Evolutionary conservation across 371 early-diverging fungal species (phyloP).

Genomic region (Neoconidiobolus thromboides): DNA sequence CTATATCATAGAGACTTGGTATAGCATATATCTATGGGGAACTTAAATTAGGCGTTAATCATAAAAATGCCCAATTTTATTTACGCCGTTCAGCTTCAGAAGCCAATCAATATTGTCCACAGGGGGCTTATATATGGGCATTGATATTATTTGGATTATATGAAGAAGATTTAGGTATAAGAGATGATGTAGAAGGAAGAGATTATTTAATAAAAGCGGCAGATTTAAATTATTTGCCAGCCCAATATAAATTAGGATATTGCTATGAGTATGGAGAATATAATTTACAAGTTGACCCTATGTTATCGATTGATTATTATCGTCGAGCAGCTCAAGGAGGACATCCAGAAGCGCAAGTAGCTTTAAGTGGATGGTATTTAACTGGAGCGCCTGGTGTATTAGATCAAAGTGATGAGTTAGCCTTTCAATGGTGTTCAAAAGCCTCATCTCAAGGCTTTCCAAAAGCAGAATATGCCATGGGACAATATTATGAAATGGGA

Average conservation of each 20-base stretch:
- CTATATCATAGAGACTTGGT: constrained; percentile 24
- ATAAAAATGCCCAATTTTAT: constrained; percentile 49
- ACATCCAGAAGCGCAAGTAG: constrained; percentile 81
- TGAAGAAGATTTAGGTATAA: constrained; percentile 16
- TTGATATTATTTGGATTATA: constrained; percentile 22
- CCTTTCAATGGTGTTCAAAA: constrained; percentile 70
- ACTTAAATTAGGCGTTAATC: constrained; percentile 27
- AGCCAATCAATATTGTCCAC: constrained; percentile 40
- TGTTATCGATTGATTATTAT: constrained; percentile 53
- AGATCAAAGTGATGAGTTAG: constrained; percentile 60
- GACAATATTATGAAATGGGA: constrained; percentile 79
- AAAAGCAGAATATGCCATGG: constrained; percentile 86
- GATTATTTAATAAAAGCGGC: constrained; percentile 28
- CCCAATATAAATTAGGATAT: constrained; percentile 55
- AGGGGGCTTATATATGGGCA: constrained; percentile 46
- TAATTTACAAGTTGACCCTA: constrained; percentile 42
- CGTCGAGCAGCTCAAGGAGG: constrained; percentile 69
- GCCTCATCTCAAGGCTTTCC: constrained; percentile 66
- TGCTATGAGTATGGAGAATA: constrained; percentile 61
- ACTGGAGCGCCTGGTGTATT: constrained; percentile 62
- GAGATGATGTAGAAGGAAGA: constrained; percentile 18
- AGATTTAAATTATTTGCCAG: constrained; percentile 38
- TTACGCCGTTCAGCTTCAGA: constrained; percentile 41
- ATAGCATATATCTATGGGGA: constrained; percentile 37
- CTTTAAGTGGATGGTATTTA: constrained; percentile 89